Conservation (phyloP, 495 filamentous ascomycete genomes). For the Xylaria castorea region DNA sequence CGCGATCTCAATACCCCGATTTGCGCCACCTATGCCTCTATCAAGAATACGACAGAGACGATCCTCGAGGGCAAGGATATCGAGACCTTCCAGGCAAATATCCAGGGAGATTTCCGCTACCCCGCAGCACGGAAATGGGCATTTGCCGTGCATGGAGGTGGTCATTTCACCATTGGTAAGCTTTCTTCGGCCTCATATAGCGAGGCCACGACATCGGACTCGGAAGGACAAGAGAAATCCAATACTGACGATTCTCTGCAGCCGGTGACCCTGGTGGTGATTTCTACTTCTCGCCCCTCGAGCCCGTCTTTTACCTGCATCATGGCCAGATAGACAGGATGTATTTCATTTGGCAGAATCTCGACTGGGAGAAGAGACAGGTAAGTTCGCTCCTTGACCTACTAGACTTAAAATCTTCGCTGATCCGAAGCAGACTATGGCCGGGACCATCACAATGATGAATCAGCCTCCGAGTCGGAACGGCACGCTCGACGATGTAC, state of each 20-base stretch:
- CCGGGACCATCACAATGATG: constrained; percentile 51
- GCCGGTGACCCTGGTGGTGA: constrained; percentile 54
- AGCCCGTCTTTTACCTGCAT: constrained; percentile 74
- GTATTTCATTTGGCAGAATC: constrained; percentile 75
- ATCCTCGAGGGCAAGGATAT: constrained; percentile 42
- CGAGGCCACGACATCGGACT: not conserved
- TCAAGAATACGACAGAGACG: constrained; percentile 51
- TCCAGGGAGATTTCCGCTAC: constrained; percentile 45
- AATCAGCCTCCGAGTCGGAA: constrained; percentile 44
- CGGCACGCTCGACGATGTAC: constrained; percentile 41
- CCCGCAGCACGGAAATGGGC: constrained; percentile 38
- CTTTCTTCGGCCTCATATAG: not conserved
- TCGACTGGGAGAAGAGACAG: constrained; percentile 48
- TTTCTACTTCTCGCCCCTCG: constrained; percentile 66
- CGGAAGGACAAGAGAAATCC: too few relatives aligned
- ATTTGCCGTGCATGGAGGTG: constrained; percentile 47
- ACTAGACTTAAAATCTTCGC: not conserved
- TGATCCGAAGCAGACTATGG: constrained; percentile 40
- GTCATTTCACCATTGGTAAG: constrained; percentile 45
- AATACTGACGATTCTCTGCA: constrained; percentile 18
- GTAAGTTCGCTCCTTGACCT: constrained; percentile 28
- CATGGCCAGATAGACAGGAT: constrained; percentile 73
- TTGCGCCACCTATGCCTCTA: constrained; percentile 42
- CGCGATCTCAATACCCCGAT: constrained; percentile 49
- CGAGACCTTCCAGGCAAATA: constrained; percentile 47